Conservation (phyloP, 768 basidiomycete species). For the Suillus hirtellus region DNA sequence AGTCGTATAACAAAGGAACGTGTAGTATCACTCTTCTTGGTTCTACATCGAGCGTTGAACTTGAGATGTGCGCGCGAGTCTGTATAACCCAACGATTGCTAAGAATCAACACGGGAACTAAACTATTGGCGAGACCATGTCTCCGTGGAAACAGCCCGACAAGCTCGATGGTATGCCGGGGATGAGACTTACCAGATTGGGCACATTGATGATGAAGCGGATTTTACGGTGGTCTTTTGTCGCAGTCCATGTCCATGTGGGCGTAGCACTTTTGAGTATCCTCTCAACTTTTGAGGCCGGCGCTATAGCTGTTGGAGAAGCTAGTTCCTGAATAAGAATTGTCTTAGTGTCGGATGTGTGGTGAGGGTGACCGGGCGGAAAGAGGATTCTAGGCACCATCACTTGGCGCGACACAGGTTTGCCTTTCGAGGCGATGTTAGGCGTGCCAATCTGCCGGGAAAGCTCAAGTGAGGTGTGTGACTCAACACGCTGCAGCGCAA, state of each 20-base stretch:
- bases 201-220: slow-evolving; percentile 52
- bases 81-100: slow-evolving; percentile 27
- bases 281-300: slow-evolving; percentile 35
- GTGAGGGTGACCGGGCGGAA: slow-evolving; percentile 27
- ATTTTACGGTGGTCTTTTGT: slow-evolving; percentile 42
- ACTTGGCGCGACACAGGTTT: slow-evolving; percentile 58
- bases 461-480: slow-evolving; percentile 57
- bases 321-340: slow-evolving; percentile 30
- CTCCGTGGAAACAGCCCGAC: slow-evolving; percentile 11
- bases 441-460: slow-evolving; percentile 68
- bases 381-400: slow-evolving; percentile 49
- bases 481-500: slow-evolving; percentile 68
- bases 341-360: slow-evolving; percentile 12
- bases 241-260: slow-evolving; percentile 54
- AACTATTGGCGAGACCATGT: neutral
- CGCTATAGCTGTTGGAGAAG: slow-evolving; percentile 44
- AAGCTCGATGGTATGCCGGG: neutral
- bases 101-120: slow-evolving; percentile 4
- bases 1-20: slow-evolving; percentile 45
- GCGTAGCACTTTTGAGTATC: slow-evolving; percentile 43
- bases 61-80: slow-evolving; percentile 47
- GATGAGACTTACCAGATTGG: slow-evolving; percentile 52
- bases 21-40: slow-evolving; percentile 54
- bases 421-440: slow-evolving; percentile 81
- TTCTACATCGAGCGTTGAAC: slow-evolving; percentile 66